phyloP scores from a whole-genome alignment of 2,329 filamentous ascomycete genomes.

The Alternaria incomplexa region DNA sequence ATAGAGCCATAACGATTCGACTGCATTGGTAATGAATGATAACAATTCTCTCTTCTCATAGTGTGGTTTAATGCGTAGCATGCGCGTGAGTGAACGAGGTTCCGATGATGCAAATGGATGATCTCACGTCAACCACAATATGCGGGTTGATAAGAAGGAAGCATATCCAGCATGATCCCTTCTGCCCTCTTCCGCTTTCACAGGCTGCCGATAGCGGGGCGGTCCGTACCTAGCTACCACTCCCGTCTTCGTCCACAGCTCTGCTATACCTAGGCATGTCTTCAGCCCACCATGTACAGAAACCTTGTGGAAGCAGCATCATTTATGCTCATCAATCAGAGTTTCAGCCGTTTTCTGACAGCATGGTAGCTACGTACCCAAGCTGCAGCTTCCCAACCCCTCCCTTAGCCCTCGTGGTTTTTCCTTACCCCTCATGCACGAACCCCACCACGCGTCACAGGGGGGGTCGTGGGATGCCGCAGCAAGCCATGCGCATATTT shows the following conservation, averaged over 20 bases:
- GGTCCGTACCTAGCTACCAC: constrained; percentile 5
- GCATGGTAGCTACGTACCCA: not conserved
- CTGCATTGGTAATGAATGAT: constrained; percentile 3
- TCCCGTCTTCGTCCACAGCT: not conserved
- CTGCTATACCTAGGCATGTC: not conserved
- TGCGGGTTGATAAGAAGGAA: not conserved
- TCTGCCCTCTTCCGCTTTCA: not conserved
- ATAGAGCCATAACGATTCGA: not conserved
- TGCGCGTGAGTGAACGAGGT: not conserved
- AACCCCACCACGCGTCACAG: not conserved
- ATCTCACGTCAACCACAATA: not conserved
- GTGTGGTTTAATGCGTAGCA: not conserved
- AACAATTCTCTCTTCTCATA: constrained; percentile 1
- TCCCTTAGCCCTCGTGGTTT: not conserved
- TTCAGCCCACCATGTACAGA: not conserved
- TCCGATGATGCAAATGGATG: not conserved
- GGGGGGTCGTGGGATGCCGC: not conserved
- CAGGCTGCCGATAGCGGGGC: constrained; percentile 3
- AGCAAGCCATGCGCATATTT: not conserved
- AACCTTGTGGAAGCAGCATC: not conserved
- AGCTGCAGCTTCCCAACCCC: not conserved
- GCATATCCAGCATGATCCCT: constrained; percentile 13
- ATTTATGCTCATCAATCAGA: not conserved
- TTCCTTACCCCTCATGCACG: not conserved
- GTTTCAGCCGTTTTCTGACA: not conserved